Evolutionary conservation across 2,329 filamentous ascomycete species (phyloP), one percentile per base, ranked within the genome.

Genomic region (Celoporthe dispersa): DNA sequence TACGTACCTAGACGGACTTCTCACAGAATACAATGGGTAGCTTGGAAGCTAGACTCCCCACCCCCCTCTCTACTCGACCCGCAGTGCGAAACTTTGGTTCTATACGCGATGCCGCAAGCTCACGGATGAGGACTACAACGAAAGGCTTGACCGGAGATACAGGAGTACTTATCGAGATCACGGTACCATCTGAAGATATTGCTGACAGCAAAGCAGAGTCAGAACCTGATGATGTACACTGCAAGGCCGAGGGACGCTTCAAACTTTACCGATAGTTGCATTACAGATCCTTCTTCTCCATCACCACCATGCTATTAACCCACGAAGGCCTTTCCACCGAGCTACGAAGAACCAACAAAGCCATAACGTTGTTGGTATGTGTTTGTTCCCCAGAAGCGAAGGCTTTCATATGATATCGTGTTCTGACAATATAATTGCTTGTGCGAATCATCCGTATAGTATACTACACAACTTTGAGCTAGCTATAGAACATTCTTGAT

Each of bases 131-230:
- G 39, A 64, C 2, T 61, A 57, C 16, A 62, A 59, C 2, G 12
- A 33, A 33, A 31, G 68, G 66, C 0, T 25, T 62, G 44, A 73
- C 72, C 3, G 73, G 70, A 28, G 73, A 75, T 55, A 71, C 64
- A 2, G 73, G 73, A 1, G 66, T 74, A 14, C 28, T 74, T 1
- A 55, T 55, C 11, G 25, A 12, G 51, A 55, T 31, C 25, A 55
- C 51, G 5, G 25, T 28, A 11, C 51, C 51, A 25, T 31, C 51
- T 3, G 31, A 55, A 31, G 51, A 28, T 25, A 2, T 31, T 55
- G 51, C 48, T 1, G 22, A 51, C 6, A 51, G 48, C 48, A 22
- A 55, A 31, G 51, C 9, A 55, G 25, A 14, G 25, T 28, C 12
- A 55, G 11, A 5, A 14, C 14, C 51, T 25, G 12, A 55, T 28